phyloP scores from a whole-genome alignment of 176 grass and related monocot genomes.

The Aegilops sharonensis region DNA sequence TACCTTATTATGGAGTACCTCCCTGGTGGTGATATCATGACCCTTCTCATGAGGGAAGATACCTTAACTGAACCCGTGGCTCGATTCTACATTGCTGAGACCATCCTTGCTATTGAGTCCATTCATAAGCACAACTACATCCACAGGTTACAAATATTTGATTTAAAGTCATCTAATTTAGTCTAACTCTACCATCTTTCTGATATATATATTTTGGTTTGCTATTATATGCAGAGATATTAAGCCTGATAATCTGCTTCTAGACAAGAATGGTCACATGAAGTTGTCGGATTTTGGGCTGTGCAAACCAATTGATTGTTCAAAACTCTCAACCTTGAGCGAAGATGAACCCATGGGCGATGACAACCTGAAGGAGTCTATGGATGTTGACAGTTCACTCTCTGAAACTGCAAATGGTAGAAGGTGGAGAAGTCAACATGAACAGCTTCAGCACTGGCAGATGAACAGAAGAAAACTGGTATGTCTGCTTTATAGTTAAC shows the following conservation, averaged over 20 bases:
- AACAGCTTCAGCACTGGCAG: slow-evolving; percentile 98
- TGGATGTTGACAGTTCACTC: slow-evolving; percentile 76
- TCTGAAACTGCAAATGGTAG: slow-evolving; percentile 69
- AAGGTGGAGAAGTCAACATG: slow-evolving; percentile 86
- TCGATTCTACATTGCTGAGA: slow-evolving; percentile 94
- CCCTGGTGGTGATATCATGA: slow-evolving; percentile 98
- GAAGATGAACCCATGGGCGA: slow-evolving; percentile 94
- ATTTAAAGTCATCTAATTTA: slow-evolving; percentile 15
- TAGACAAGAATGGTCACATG: slow-evolving; percentile 98
- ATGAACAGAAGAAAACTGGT: slow-evolving; percentile 95
- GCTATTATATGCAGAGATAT: slow-evolving; percentile 78
- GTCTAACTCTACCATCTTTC: not conserved
- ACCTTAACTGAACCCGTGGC: slow-evolving; percentile 89
- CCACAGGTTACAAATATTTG: slow-evolving; percentile 69
- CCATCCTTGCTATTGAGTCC: slow-evolving; percentile 90
- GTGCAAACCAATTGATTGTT: slow-evolving; percentile 96
- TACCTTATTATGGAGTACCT: slow-evolving; percentile 99
- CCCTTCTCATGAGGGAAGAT: slow-evolving; percentile 95
- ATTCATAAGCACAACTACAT: slow-evolving; percentile 99
- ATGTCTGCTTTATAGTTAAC: slow-evolving; percentile 19
- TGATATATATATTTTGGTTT: slow-evolving; percentile 34
- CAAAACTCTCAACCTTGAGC: slow-evolving; percentile 84
- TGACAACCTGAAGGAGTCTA: slow-evolving; percentile 83
- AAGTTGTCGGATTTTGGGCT: slow-evolving; percentile 97
- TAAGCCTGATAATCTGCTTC: slow-evolving; percentile 93